A percentile compares a stretch with the other conserved stretches of the same genome.
Evolutionary conservation across 164 flowering plant species (phyloP).

Genomic region (Sedum album): DNA sequence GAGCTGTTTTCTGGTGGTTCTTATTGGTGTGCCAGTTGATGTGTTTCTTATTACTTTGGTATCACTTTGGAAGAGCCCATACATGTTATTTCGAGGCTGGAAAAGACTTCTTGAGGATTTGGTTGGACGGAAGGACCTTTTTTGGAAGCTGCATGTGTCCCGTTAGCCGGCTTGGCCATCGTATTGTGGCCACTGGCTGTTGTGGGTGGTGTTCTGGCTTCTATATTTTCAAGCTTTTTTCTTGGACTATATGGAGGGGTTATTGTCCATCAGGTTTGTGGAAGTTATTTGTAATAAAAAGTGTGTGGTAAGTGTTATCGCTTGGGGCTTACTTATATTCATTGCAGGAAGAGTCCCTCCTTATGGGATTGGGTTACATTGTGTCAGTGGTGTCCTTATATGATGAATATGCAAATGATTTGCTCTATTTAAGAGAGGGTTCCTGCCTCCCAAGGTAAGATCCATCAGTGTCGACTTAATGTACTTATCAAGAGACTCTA

Average conservation of each 20-base stretch:
- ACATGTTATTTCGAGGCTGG: conserved; percentile 87
- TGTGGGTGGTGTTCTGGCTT: conserved; percentile 45
- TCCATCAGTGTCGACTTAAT: neutral
- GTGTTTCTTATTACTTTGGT: conserved; percentile 46
- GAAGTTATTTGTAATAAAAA: neutral
- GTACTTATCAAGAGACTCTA: neutral
- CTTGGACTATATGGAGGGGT: conserved; percentile 63
- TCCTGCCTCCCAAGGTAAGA: conserved; percentile 77
- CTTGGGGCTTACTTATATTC: neutral
- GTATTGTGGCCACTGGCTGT: conserved; percentile 87
- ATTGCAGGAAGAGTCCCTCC: conserved; percentile 58
- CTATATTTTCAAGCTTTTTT: conserved; percentile 57
- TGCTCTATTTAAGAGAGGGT: conserved; percentile 73
- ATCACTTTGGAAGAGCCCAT: conserved; percentile 86
- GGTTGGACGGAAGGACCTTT: conserved; percentile 94
- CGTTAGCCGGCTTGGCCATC: conserved; percentile 89
- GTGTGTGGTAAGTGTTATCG: neutral
- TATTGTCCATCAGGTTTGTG: conserved; percentile 68
- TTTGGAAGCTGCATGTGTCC: conserved; percentile 82
- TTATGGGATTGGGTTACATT: conserved; percentile 65
- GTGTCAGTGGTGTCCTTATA: conserved; percentile 60
- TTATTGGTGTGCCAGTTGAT: conserved; percentile 55
- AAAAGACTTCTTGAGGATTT: conserved; percentile 78
- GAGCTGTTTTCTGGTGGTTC: conserved; percentile 46
- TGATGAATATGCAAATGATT: conserved; percentile 80